These are phyloP conservation scores for Schwanniomyces vanrijiae DNA, from an alignment of 805 yeast species.

Conservation along the genomic window DNA sequence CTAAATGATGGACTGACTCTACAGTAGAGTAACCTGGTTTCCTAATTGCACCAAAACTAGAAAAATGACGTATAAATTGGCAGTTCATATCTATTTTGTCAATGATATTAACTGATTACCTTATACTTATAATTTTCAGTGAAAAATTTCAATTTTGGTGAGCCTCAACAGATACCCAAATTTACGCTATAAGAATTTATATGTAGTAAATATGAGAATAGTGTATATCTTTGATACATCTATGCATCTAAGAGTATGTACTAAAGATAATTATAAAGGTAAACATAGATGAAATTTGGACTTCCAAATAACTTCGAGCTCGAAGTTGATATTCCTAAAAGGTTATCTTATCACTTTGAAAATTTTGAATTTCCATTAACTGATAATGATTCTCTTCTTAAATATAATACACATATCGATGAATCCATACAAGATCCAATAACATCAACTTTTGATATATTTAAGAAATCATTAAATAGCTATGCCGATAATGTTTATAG, in stretches of 20 bases:
- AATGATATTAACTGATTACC: background rate
- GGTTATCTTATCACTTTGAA: background rate
- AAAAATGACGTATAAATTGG: constrained; percentile 28
- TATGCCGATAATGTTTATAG: background rate
- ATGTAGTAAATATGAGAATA: constrained; percentile 1
- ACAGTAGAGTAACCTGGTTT: constrained; percentile 61
- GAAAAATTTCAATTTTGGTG: constrained; percentile 3
- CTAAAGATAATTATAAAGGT: background rate
- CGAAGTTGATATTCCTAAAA: constrained; percentile 6
- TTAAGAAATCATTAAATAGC: background rate
- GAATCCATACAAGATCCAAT: background rate
- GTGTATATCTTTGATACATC: background rate
- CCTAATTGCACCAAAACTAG: constrained; percentile 49
- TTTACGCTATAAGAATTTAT: background rate
- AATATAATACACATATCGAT: background rate
- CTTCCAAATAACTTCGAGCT: constrained; percentile 23
- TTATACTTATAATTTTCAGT: background rate
- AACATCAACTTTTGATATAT: background rate
- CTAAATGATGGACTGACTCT: constrained; percentile 89
- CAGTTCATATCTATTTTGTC: constrained; percentile 11
- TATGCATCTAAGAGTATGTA: no score
- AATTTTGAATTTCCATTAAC: background rate
- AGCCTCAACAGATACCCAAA: background rate
- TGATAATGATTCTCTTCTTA: background rate
- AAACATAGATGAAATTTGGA: constrained; percentile 24